Base-by-base conservation (phyloP, 768 basidiomycete species). In the Amanita subjunquillea region DNA sequence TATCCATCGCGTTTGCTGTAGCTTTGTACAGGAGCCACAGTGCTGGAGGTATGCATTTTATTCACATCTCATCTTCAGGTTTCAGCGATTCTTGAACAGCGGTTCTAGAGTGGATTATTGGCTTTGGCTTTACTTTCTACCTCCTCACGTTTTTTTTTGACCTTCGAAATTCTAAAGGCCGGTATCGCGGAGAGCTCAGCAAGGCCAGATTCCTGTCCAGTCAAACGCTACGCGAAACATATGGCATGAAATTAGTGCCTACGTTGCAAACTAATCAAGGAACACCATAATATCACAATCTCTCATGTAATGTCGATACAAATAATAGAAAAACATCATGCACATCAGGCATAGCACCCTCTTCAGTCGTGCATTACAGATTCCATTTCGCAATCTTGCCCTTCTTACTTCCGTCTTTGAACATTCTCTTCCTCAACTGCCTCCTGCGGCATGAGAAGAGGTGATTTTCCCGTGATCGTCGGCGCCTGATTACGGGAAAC, bases 21-120 rank as follows among this genome's bases (percentile, higher is more conserved):
- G 62, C 76, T 8, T 60, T 85, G 2, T 82, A 67, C 57, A 58
- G 62, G 8, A 72, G 66, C 0, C 56, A 56, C 1, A 65, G 82
- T 54, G 78, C 68, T 0, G 84, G 78, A 62, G 83, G 78, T 77
- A 59, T 38, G 70, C 56, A n/a, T 8, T 9, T 2, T 12, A 3
- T 23, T 32, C 23, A n/a, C 25, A 10, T 29, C 25, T 32, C 25
- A 7, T 25, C 13, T 37, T 22, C 15, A 8, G 17, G 3, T 39
- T 27, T 41, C n/a, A 39, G 13, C 15, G 6, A 34, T 34, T 13
- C 5, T 13, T 36, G 32, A n/a, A 17, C 52, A 80, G 85, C 74
- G n/a, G 64, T 88, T 51, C 59, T 90, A 6, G 88, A 91, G 64
- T 91, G 87, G 87, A 60, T 65, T 0, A 85, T 91, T 46, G 75